Base-by-base conservation (phyloP, 192 early-diverging fungal genomes). In the Backusella westeae region DNA sequence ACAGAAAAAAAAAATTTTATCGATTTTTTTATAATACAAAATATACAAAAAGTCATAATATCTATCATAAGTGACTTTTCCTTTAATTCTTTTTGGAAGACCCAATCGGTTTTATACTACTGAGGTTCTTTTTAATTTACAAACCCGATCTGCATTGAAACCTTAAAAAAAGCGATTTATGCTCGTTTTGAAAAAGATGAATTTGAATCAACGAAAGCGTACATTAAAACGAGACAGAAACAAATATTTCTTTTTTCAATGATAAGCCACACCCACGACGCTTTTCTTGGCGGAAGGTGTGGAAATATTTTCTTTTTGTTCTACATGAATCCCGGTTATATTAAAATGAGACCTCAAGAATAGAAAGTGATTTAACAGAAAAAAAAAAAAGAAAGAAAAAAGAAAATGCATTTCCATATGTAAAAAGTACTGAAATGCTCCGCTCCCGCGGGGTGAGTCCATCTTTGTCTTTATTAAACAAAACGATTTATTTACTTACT, bases 121-220 rank as follows among this genome's bases (percentile, higher is more conserved):
- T 26, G 26, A 29, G 2, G 8, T 63, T 63, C 23, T 63, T 29
- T 63, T 63, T 63, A 29, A 29, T 49, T 63, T 63, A 3, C 26
- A 63, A 63, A 29, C 21, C 56, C 56, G 56, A 63, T 63, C 56
- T 63, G 56, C 56, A 63, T 63, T 26, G 56, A 63, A 63, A 63
- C 56, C 56, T 29, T 63, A 63, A 29, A 26, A 32, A 63, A 9
- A 23, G 8, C 21, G 42, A 21, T 56, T n/a, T 23, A n/a, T 56
- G 23, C 21, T 56, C n/a, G 19, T 56, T 56, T 56, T 56, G 53
- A 56, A 10, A 39, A 39, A 39, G 15, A 63, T 63, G 1, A 29
- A 10, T 63, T 63, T 63, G 23, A 63, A 63, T 63, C 56, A 29
- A 63, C 56, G 56, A 19, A 63, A 29, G 23, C 56, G 56, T 29